phyloP scores from a whole-genome alignment of 176 grass and related monocot species.

The Zea mays region Zm-B73-REFERENCE-NAM-5.0 NC_050098.1:220870001-220870500 shows the following conservation, averaged over 20 bases:
- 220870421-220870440: slow-evolving; percentile 56
- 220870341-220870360: slow-evolving; percentile 88
- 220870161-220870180: background rate
- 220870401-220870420: slow-evolving; percentile 86
- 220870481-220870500: slow-evolving; percentile 74
- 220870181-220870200: background rate
- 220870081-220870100: background rate
- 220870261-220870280: slow-evolving; percentile 46
- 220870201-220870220: background rate
- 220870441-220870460: slow-evolving; percentile 65
- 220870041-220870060: slow-evolving; percentile 2
- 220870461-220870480: slow-evolving; percentile 61
- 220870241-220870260: background rate
- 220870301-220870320: slow-evolving; percentile 60
- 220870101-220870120: background rate
- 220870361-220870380: slow-evolving; percentile 82
- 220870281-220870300: slow-evolving; percentile 76
- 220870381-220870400: slow-evolving; percentile 73
- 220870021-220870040: background rate
- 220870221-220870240: slow-evolving; percentile 2
- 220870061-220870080: background rate
- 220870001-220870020: too few relatives aligned
- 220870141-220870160: background rate
- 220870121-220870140: background rate
- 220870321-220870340: slow-evolving; percentile 91